Percentiles rank a stretch among this genome's conserved stretches.
Evolutionary conservation across 495 filamentous ascomycete genomes (phyloP).

Genomic region (Penicillium antarcticum): DNA sequence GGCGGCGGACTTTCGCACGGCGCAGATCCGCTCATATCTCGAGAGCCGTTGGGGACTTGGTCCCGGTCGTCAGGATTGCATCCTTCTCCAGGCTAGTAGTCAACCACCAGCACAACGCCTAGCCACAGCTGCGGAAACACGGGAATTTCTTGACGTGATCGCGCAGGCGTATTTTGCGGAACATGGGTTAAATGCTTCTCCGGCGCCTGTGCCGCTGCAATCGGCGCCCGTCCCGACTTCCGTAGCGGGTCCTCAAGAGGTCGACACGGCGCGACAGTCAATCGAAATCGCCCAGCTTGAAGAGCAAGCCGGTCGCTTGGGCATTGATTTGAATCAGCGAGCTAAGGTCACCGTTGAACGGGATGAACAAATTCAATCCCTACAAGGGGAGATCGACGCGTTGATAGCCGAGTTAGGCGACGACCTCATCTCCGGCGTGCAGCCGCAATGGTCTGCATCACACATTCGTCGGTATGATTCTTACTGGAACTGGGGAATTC

Average conservation of each 20-base stretch:
- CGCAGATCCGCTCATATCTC: neutral
- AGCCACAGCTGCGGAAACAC: neutral
- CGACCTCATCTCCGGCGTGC: conserved; percentile 4
- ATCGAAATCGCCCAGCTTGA: too few species aligned
- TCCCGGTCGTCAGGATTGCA: conserved; percentile 1
- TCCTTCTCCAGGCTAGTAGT: conserved; percentile 3
- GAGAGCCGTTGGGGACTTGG: conserved; percentile 5
- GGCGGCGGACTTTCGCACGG: neutral
- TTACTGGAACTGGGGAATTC: conserved; percentile 14
- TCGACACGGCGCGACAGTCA: too few species aligned
- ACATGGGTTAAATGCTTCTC: too few species aligned
- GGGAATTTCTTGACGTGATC: neutral
- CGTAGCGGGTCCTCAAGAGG: too few species aligned
- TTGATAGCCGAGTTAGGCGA: conserved; percentile 7
- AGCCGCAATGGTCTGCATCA: conserved; percentile 2
- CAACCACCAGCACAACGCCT: neutral
- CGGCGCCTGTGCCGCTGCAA: too few species aligned
- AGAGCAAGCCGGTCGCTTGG: too few species aligned
- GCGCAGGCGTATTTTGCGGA: conserved; percentile 1
- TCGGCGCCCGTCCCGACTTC: too few species aligned
- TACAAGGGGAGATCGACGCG: conserved; percentile 4
- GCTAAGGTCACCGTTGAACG: too few species aligned
- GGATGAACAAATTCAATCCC: too few species aligned
- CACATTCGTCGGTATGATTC: conserved; percentile 13
- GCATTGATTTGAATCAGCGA: too few species aligned